These are phyloP conservation scores for Boechera retrofracta DNA, from an alignment of 345 rosid genomes.

Conservation along the genomic window DNA sequence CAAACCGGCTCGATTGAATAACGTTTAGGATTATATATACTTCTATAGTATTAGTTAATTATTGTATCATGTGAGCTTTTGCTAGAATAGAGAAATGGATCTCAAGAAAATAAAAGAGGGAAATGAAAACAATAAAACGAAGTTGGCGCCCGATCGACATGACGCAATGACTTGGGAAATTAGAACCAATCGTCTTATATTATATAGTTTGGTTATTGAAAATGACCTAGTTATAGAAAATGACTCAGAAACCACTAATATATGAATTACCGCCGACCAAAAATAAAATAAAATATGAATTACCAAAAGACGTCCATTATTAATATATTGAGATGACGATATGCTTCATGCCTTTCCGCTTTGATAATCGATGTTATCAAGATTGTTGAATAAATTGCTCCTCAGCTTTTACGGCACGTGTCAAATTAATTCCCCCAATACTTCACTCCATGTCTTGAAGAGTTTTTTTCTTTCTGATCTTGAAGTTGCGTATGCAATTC, in stretches of 20 bases:
- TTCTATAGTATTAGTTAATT: background rate
- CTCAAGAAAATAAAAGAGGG: background rate
- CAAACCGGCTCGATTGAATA: background rate
- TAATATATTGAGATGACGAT: slow-evolving; percentile 37
- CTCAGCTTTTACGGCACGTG: slow-evolving; percentile 38
- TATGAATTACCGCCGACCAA: background rate
- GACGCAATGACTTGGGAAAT: slow-evolving; percentile 6
- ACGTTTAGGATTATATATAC: background rate
- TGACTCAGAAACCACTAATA: slow-evolving; percentile 32
- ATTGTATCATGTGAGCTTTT: background rate
- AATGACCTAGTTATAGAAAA: slow-evolving; percentile 14
- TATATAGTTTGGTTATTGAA: slow-evolving; percentile 25
- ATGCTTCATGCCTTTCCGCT: slow-evolving; percentile 8
- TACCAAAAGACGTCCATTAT: background rate
- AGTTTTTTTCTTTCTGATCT: background rate
- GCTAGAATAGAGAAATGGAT: background rate
- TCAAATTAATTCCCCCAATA: background rate
- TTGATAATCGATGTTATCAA: slow-evolving; percentile 14
- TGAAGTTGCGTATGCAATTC: slow-evolving; percentile 41
- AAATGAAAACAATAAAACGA: background rate
- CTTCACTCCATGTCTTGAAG: slow-evolving; percentile 10
- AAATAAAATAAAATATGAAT: background rate
- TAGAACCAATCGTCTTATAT: background rate
- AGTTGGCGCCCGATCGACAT: slow-evolving; percentile 19
- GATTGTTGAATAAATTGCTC: background rate